phyloP scores from a whole-genome alignment of 1,284 basidiomycete species.

The Xerocomus minutiporus region DNA sequence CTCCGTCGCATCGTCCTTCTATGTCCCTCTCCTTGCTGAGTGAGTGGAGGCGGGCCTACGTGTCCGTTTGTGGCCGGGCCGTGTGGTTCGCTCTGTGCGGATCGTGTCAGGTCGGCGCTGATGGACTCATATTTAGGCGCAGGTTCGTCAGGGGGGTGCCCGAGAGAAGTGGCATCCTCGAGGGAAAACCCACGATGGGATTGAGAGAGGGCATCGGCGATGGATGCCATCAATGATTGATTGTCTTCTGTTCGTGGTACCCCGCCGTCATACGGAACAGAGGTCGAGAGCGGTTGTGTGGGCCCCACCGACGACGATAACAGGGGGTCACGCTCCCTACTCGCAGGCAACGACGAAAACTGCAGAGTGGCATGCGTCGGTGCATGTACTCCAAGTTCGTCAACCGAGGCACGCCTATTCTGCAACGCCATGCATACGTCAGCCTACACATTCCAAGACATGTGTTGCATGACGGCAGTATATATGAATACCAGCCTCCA shows the following conservation, averaged over 20 bases:
- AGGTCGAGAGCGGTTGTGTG: conserved; percentile 6
- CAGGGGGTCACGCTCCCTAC: conserved; percentile 10
- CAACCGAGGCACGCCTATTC: conserved; percentile 22
- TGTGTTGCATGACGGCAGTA: conserved; percentile 14
- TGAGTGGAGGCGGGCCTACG: conserved; percentile 2
- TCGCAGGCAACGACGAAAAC: conserved; percentile 23
- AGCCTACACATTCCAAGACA: conserved; percentile 10
- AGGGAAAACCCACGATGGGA: conserved; percentile 25
- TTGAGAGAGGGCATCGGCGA: conserved; percentile 45
- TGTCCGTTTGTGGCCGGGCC: conserved; percentile 19
- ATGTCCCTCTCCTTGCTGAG: conserved; percentile 12
- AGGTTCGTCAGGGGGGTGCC: conserved; percentile 21
- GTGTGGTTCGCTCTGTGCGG: conserved; percentile 18
- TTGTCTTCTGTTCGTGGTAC: conserved; percentile 19
- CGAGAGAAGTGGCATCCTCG: conserved; percentile 22
- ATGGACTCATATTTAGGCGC: conserved; percentile 28
- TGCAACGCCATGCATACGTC: conserved; percentile 11
- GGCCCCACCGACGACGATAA: conserved; percentile 3
- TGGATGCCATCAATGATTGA: conserved; percentile 49
- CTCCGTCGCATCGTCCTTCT: conserved; percentile 30
- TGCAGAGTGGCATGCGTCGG: conserved; percentile 11
- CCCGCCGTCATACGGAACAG: conserved; percentile 10
- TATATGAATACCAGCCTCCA: conserved; percentile 16
- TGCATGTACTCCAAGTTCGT: conserved; percentile 27
- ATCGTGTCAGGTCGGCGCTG: conserved; percentile 1